Base-by-base conservation (phyloP, 352 stramenopile genomes). In the Globisporangium barbulae region DNA sequence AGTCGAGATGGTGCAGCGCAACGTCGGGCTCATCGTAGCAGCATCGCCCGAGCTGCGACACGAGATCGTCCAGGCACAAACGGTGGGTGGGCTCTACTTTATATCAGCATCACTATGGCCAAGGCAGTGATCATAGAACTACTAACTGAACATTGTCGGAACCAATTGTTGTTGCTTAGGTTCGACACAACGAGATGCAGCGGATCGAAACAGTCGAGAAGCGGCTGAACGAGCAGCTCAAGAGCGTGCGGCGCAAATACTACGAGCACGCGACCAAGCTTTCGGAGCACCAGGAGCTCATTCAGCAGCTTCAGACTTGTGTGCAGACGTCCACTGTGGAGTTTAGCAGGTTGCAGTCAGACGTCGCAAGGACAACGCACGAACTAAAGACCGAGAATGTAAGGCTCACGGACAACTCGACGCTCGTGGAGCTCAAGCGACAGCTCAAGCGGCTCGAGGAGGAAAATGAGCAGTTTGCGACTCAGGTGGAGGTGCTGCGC, bases 381-480 rank as follows among this genome's bases (percentile, higher is more conserved):
- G 65, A 61, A 13, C 4, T 86, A 52, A 72, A 70, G 55, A 22
- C 25, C 7, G 58, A 68, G 2, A 69, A 75, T 15, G 71, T 62
- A 19, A 67, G 67, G 41, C 49, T 83, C n/a, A 75, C 68, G 1
- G 69, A 84, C 60, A 72, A 73, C 22, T 73, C 72, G 2, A 64
- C 42, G n/a, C 63, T 91, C 22, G 48, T 75, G 7, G 58, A 69
- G 37, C 64, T 83, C 17, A 83, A 82, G 49, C 70, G 57, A 5
- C 78, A 85, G 64, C 57, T 90, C 17, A 64, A 61, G 8, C 63
- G 66, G 4, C 65, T 91, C 10, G 59, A 67, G 15, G 47, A 72
- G 13, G 82, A 91, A 53, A 89, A 79, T 48, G 67, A 63, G 30
- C 53, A 70, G 30, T 64, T 90, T 39, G 48, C 44, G 3, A 30